Conservation (phyloP, 2,329 filamentous ascomycete genomes). For the Aspergillus texensis region DNA sequence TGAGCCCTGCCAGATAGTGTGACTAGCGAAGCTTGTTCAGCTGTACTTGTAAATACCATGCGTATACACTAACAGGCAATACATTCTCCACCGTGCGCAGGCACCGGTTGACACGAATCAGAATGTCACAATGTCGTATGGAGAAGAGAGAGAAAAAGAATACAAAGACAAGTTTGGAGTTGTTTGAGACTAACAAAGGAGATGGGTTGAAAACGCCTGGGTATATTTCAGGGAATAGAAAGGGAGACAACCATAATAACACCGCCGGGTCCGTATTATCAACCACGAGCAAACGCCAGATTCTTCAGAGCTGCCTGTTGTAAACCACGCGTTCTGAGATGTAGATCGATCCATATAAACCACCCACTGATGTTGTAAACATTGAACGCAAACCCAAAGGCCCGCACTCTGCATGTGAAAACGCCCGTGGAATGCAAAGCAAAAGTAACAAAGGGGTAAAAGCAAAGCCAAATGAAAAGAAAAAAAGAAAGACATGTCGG, state of each 20-base stretch:
- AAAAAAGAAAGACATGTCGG: constrained; percentile 9
- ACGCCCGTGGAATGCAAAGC: constrained; percentile 39
- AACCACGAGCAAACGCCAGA: constrained; percentile 37
- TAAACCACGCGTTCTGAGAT: constrained; percentile 25
- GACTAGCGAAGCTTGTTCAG: background rate
- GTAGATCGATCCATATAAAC: constrained; percentile 28
- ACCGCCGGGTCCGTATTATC: constrained; percentile 32
- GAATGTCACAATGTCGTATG: background rate
- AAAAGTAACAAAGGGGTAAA: constrained; percentile 11
- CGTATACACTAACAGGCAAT: background rate
- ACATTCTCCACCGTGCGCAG: background rate
- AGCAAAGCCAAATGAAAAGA: constrained; percentile 6
- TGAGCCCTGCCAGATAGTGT: background rate
- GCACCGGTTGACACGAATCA: background rate
- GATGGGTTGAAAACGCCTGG: constrained; percentile 30
- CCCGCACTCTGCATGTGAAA: constrained; percentile 25
- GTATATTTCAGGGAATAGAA: constrained; percentile 38
- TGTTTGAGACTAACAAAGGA: constrained; percentile 14
- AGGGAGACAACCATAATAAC: constrained; percentile 31
- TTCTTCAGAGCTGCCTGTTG: constrained; percentile 27
- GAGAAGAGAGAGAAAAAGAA: constrained; percentile 8
- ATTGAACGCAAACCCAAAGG: constrained; percentile 23
- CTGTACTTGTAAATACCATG: background rate
- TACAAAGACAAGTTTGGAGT: constrained; percentile 3
- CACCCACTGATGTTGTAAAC: constrained; percentile 24